These are phyloP conservation scores for Cruciata laevipes DNA, from an alignment of 257 asterid species.

Conservation along the genomic window DNA sequence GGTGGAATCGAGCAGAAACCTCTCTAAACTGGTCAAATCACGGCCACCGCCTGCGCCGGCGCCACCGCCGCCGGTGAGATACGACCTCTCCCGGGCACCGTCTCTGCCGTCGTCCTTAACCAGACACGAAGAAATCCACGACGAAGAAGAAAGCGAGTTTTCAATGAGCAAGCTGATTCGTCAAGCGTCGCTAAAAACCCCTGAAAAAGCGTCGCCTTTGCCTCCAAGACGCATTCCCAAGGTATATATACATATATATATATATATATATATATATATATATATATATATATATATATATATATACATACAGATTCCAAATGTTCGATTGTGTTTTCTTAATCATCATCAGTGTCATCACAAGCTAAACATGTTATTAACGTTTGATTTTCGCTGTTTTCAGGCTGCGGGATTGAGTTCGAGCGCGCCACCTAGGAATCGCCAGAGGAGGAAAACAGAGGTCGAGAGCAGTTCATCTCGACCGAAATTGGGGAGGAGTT, in stretches of 20 bases:
- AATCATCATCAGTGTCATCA: neutral
- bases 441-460: conserved; percentile 30
- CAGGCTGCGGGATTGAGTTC: conserved; percentile 34
- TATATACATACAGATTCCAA: too few species aligned
- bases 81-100: conserved; percentile 35
- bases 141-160: conserved; percentile 42
- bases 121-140: conserved; percentile 18
- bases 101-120: conserved; percentile 31
- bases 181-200: conserved; percentile 49
- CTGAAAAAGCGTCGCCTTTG: conserved; percentile 14
- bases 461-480: conserved; percentile 22
- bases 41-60: conserved; percentile 8
- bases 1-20: conserved; percentile 6
- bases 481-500: conserved; percentile 31
- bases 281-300: too few species aligned
- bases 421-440: conserved; percentile 27
- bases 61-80: conserved; percentile 9
- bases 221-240: conserved; percentile 34
- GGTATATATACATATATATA: too few species aligned
- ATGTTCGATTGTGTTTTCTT: neutral
- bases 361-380: neutral
- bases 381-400: neutral
- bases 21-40: conserved; percentile 12
- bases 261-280: too few species aligned
- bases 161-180: conserved; percentile 49